Evolutionary conservation across 192 early-diverging fungal species (phyloP).

Genomic region (Endogone sp.): DNA sequence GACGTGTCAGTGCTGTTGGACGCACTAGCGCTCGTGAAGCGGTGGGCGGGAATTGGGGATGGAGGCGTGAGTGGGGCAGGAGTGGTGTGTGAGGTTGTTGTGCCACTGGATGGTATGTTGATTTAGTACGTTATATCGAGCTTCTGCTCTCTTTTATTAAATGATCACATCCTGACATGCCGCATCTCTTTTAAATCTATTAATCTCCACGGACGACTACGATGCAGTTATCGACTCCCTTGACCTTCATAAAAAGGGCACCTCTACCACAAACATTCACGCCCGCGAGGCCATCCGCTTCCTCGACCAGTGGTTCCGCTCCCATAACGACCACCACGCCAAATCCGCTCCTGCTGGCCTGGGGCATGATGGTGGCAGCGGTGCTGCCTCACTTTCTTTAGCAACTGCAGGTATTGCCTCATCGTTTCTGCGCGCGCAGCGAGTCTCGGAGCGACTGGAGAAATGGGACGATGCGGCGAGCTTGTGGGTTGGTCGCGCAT

Average conservation of each 20-base stretch:
- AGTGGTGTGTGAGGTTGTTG: constrained; percentile 38
- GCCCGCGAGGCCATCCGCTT: constrained; percentile 55
- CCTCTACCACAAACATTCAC: constrained; percentile 37
- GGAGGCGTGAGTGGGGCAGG: constrained; percentile 9
- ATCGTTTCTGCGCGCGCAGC: constrained; percentile 43
- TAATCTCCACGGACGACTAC: no score
- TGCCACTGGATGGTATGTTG: constrained; percentile 45
- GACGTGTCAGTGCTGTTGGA: constrained; percentile 47
- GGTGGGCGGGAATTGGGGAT: constrained; percentile 28
- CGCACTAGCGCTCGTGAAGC: constrained; percentile 39
- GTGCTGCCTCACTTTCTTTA: constrained; percentile 6
- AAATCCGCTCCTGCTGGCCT: background rate
- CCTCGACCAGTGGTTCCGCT: constrained; percentile 31
- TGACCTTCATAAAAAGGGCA: constrained; percentile 52
- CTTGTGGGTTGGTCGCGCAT: constrained; percentile 25
- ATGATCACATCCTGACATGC: no score
- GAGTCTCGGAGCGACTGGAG: constrained; percentile 37
- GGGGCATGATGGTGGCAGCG: no score
- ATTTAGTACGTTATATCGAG: background rate
- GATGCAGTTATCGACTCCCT: constrained; percentile 43
- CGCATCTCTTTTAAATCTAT: no score
- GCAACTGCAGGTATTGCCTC: constrained; percentile 2
- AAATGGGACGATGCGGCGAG: constrained; percentile 39
- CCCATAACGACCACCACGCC: background rate
- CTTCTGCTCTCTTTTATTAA: background rate